Evolutionary conservation across 75 land plant genomes (phyloP).

Genomic region (Picea sitchensis): DNA sequence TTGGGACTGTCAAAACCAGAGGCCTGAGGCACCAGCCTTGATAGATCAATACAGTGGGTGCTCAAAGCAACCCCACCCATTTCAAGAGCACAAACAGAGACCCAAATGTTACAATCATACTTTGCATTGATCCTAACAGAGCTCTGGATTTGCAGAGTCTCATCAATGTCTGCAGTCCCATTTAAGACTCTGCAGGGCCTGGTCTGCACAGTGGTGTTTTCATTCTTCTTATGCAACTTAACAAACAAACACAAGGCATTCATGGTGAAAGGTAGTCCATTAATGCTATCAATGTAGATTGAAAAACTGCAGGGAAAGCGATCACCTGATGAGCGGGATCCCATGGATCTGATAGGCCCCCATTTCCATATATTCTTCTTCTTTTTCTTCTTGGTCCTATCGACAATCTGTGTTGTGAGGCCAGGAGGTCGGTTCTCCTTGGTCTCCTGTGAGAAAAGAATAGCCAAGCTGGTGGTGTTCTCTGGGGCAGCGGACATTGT

Average conservation of each 20-base stretch:
- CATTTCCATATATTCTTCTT: constrained; percentile 18
- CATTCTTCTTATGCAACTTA: constrained; percentile 8
- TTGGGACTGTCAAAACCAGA: not conserved
- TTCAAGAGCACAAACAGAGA: constrained; percentile 13
- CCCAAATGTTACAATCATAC: not conserved
- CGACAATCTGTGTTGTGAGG: not conserved
- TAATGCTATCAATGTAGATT: constrained; percentile 12
- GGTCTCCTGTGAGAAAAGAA: constrained; percentile 5
- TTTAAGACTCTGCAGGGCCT: constrained; percentile 16
- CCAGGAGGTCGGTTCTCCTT: constrained; percentile 8
- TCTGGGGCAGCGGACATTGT: not conserved
- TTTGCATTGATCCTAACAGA: not conserved
- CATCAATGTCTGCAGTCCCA: constrained; percentile 12
- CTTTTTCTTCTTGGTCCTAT: constrained; percentile 5
- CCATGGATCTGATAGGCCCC: constrained; percentile 5
- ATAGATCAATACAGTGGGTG: constrained; percentile 8
- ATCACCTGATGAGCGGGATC: constrained; percentile 10
- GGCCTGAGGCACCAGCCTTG: constrained; percentile 1
- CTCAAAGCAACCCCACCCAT: constrained; percentile 6
- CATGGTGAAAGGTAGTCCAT: constrained; percentile 7
- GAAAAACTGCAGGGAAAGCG: constrained; percentile 11
- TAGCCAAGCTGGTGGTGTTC: not conserved
- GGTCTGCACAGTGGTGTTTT: constrained; percentile 2
- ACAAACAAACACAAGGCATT: constrained; percentile 14
- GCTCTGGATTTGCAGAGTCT: constrained; percentile 11